Base-by-base conservation (phyloP, 192 early-diverging fungal genomes). In the Geosiphon pyriformis region DNA sequence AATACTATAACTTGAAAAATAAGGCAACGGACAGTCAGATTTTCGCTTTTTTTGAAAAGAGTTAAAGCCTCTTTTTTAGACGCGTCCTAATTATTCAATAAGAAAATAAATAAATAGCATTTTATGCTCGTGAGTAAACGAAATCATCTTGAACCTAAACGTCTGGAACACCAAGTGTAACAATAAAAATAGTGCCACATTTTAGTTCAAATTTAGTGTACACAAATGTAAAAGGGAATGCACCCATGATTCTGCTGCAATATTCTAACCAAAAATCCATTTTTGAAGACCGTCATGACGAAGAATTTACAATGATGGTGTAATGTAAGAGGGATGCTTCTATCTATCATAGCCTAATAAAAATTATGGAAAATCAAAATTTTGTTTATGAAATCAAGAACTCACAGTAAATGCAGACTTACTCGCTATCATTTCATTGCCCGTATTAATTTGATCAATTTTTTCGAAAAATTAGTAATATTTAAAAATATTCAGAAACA, bases 341-440 rank as follows among this genome's bases (percentile, higher is more conserved):
- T 55, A 55, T 55, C 1, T 55, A 55, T 42, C 15, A 42, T 42
- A 42, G 37, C 15, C 37, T 42, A 42, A 42, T 42, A 42, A 42
- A 42, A 42, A 42, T 6, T 42, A 42, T 42, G 15, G 37, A 42
- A 42, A 42, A 10, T 42, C 37, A 42, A 42, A 42, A 15, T 42
- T 42, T 42, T 42, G 6, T 42, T 6, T 42, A 10, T 15, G 6
- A 10, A 6, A 10, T 42, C 37, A 17, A 20, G 3, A 4, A 35
- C 23, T 18, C n/a, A 10, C 17, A 54, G 23, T 20, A 10, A 26
- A 33, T 53, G 15, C 1, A 35, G 15, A 65, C 63, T 65, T 65
- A 65, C 63, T 65, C 63, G 63, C 63, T 65, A 54, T 15, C 30
- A 25, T 63, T 32, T 29, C 17, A 20, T 30, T 30, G 26, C 10